Conservation (phyloP, 148 eudicot genomes). For the Spergularia bocconei region DNA sequence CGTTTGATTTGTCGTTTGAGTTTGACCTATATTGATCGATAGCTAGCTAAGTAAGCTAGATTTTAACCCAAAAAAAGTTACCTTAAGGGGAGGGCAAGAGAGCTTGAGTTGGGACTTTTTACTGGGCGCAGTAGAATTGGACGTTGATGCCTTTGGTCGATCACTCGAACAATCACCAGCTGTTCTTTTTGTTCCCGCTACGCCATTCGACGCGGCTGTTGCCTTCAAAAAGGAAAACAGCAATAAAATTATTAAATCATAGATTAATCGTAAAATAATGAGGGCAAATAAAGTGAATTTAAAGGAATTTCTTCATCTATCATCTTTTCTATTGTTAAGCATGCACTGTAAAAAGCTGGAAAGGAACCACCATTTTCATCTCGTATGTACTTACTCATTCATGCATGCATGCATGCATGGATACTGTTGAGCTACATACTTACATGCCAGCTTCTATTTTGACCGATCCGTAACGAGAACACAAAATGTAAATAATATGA, state of each 20-base stretch:
- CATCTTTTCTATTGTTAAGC: constrained; percentile 15
- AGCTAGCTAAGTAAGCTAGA: neutral
- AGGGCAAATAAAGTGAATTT: neutral
- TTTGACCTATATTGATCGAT: too few relatives aligned
- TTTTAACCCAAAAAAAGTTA: neutral
- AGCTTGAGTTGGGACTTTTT: constrained; percentile 39
- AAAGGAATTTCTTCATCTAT: neutral
- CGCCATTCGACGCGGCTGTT: constrained; percentile 23
- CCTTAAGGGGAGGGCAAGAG: constrained; percentile 47
- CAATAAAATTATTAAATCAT: neutral
- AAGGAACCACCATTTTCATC: constrained; percentile 5
- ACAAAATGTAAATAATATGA: too few relatives aligned
- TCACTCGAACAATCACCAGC: constrained; percentile 21
- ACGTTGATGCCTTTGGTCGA: constrained; percentile 32
- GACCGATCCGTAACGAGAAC: too few relatives aligned
- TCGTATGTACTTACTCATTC: neutral
- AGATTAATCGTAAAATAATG: neutral
- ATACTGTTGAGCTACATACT: neutral
- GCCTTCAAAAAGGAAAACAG: constrained; percentile 8
- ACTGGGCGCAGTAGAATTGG: constrained; percentile 19
- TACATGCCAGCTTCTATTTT: neutral
- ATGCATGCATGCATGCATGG: neutral
- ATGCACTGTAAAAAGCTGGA: constrained; percentile 31
- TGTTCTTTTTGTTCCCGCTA: constrained; percentile 40
- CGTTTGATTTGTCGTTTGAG: too few relatives aligned